Evolutionary conservation across 768 basidiomycete genomes (phyloP), one percentile per base, ranked within the genome.

Genomic region (Holtermannia corniformis): DNA sequence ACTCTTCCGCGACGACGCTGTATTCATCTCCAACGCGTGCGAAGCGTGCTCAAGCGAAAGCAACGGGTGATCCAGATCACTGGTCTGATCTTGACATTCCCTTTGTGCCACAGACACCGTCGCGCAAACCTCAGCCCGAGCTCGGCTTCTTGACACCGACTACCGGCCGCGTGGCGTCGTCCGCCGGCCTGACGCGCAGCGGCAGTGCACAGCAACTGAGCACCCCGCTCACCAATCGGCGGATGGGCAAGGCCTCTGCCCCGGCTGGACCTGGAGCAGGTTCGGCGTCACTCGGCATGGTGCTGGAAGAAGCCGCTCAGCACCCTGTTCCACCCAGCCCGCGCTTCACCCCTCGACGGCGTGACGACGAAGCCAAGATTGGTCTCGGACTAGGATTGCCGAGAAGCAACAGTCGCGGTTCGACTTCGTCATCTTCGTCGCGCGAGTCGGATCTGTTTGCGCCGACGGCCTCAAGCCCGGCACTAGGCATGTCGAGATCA

Each of bases 141-240:
- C 53, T 68, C 3, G 66, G 66, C 16, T 68, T 60, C 32, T 55
- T 62, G 19, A 68, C 66, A 11, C 66, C 66, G 3, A 54, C 59
- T 1, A 55, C 56, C 5, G 50, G 48, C 13, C 51, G 62, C 12
- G 49, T 47, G 7, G 42, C 49, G 7, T 51, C 32, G 16, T 57
- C 58, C 7, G 41, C 24, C 16, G 50, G 48, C 19, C 54, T 57
- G 2, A 62, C 64, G n/a, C n/a, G n/a, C n/a, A n/a, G n/a, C n/a
- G n/a, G n/a, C n/a, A n/a, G n/a, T n/a, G n/a, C n/a, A n/a, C n/a
- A n/a, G n/a, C n/a, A n/a, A n/a, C n/a, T n/a, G n/a, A n/a, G n/a
- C n/a, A n/a, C n/a, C n/a, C n/a, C n/a, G n/a, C n/a, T n/a, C n/a
- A n/a, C n/a, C n/a, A n/a, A n/a, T n/a, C n/a, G n/a, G n/a, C n/a